A percentile compares a stretch with the other conserved stretches of the same genome.
Evolutionary conservation across 345 rosid genomes (phyloP).

Genomic region (Citrus hindsii): DNA sequence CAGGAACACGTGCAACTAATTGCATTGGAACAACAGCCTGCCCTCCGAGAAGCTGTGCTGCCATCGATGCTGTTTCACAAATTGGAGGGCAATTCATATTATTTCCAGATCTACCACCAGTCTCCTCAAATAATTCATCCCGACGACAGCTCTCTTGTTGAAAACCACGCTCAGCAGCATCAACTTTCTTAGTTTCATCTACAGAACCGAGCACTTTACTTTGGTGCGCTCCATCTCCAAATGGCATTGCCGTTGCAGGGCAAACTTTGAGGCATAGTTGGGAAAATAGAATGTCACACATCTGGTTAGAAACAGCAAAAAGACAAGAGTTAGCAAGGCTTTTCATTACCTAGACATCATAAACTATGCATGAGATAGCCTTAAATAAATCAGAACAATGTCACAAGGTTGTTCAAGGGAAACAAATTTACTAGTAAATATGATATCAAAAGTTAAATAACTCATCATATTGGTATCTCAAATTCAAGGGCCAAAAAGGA

Average conservation of each 20-base stretch:
- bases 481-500: background rate
- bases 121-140: constrained; percentile 43
- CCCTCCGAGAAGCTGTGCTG: constrained; percentile 86
- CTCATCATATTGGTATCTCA: background rate
- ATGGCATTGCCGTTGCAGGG: constrained; percentile 32
- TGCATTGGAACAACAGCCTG: constrained; percentile 93
- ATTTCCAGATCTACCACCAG: constrained; percentile 43
- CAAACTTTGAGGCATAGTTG: constrained; percentile 95
- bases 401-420: background rate
- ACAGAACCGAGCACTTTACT: constrained; percentile 31
- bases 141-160: constrained; percentile 33
- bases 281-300: constrained; percentile 97
- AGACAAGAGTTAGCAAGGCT: constrained; percentile 2
- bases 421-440: background rate
- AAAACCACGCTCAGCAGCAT: constrained; percentile 32
- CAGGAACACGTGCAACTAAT: constrained; percentile 88
- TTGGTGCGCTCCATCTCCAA: constrained; percentile 40
- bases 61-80: constrained; percentile 85
- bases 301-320: constrained; percentile 53
- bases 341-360: background rate
- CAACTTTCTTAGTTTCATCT: constrained; percentile 41
- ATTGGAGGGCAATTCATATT: constrained; percentile 34
- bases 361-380: background rate
- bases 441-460: background rate
- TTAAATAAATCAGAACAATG: background rate